A percentile compares a stretch with the other conserved stretches of the same genome.
Conservation (phyloP, 129 eudicot genomes). For the Logfia minima region DNA sequence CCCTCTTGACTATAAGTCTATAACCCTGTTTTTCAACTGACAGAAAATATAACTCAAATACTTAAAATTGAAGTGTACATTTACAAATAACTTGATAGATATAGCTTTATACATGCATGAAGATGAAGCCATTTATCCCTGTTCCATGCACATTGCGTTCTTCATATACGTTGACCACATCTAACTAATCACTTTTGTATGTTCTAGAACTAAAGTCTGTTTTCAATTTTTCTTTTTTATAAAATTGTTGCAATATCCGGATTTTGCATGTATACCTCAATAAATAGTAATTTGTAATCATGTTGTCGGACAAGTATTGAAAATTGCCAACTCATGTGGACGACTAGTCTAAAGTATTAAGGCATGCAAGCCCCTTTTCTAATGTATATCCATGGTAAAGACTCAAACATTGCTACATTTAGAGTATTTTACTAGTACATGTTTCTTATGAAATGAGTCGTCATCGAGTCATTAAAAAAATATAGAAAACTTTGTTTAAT, state of each 20-base stretch:
- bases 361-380: background rate
- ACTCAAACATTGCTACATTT: too few species aligned
- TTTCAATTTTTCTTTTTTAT: background rate
- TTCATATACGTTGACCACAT: background rate
- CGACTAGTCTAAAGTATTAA: constrained; percentile 7
- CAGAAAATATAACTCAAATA: too few species aligned
- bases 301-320: constrained; percentile 24
- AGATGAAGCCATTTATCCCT: background rate
- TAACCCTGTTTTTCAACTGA: too few species aligned
- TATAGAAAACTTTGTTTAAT: too few species aligned
- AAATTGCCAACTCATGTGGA: constrained; percentile 28
- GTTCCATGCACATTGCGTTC: too few species aligned
- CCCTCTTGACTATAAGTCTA: too few species aligned
- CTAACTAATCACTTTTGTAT: constrained; percentile 1
- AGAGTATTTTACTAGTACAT: too few species aligned
- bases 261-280: constrained; percentile 22
- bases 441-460: too few species aligned
- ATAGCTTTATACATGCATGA: background rate
- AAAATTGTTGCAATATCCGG: background rate
- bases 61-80: background rate
- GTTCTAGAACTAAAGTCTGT: background rate
- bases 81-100: background rate
- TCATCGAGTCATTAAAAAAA: too few species aligned
- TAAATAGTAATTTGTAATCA: constrained; percentile 17
- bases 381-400: constrained; percentile 1